Evolutionary conservation across 495 filamentous ascomycete species (phyloP).

Genomic region (Immersiella caudata): DNA sequence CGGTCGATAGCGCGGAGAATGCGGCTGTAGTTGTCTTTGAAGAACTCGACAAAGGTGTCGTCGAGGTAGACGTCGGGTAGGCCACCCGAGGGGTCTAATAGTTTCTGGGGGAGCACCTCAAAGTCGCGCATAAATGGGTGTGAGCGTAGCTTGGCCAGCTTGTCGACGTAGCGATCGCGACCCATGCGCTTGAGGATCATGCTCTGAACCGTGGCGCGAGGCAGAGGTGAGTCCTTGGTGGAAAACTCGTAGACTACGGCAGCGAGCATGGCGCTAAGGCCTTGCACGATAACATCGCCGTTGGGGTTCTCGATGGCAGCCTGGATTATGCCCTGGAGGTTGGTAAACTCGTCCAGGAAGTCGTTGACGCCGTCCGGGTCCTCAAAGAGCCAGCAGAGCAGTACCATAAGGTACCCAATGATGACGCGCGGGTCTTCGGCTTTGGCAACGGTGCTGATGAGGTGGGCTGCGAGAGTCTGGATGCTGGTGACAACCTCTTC

Average conservation of each 20-base stretch:
- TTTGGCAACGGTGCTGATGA: constrained; percentile 70
- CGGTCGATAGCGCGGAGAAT: constrained; percentile 86
- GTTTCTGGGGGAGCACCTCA: constrained; percentile 77
- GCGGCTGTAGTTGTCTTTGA: constrained; percentile 93
- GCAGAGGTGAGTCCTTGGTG: constrained; percentile 91
- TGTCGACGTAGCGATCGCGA: constrained; percentile 86
- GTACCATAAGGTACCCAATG: constrained; percentile 86
- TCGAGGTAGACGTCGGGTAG: constrained; percentile 88
- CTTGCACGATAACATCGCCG: constrained; percentile 69
- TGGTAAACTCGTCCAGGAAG: constrained; percentile 92
- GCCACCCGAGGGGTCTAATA: constrained; percentile 48
- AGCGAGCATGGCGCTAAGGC: constrained; percentile 79
- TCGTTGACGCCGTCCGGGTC: constrained; percentile 91
- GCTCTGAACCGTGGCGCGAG: constrained; percentile 78
- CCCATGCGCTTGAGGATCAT: constrained; percentile 79
- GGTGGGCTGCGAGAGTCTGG: constrained; percentile 79
- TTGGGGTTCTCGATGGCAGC: constrained; percentile 59
- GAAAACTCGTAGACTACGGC: constrained; percentile 97
- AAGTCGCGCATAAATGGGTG: constrained; percentile 88
- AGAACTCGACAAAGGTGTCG: constrained; percentile 84
- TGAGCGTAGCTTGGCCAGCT: constrained; percentile 74
- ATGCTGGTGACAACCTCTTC: constrained; percentile 97
- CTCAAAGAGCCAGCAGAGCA: constrained; percentile 93
- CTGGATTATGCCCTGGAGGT: constrained; percentile 81
- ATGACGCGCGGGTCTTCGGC: constrained; percentile 78